A percentile compares a stretch with the other conserved stretches of the same genome.
Evolutionary conservation across 1,139 yeast genomes (phyloP).

Genomic region (Suhomyces anneliseae): DNA sequence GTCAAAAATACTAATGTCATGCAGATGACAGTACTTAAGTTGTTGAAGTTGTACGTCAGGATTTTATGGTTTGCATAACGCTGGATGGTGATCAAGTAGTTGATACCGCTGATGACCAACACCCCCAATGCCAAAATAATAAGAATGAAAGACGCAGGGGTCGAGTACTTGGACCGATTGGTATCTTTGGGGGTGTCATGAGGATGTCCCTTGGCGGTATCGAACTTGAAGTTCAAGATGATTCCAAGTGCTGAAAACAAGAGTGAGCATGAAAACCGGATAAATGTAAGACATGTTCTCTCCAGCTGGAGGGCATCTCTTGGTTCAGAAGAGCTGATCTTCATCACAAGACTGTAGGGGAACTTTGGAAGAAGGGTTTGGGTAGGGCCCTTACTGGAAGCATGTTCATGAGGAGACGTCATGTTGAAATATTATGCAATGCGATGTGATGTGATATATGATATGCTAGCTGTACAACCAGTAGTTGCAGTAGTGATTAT

Average conservation of each 20-base stretch:
- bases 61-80: constrained; percentile 47
- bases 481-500: too few species aligned
- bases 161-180: constrained; percentile 24
- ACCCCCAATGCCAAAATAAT: constrained; percentile 42
- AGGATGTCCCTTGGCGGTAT: constrained; percentile 24
- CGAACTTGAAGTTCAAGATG: constrained; percentile 49
- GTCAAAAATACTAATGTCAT: constrained; percentile 41
- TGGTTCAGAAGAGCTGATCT: constrained; percentile 54
- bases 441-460: too few species aligned
- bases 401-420: not conserved
- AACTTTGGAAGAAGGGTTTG: constrained; percentile 7
- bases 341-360: constrained; percentile 33
- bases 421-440: not conserved
- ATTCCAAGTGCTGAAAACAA: constrained; percentile 55
- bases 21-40: constrained; percentile 38
- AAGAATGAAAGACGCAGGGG: constrained; percentile 39
- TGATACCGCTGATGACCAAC: constrained; percentile 40
- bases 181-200: constrained; percentile 5
- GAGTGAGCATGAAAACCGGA: constrained; percentile 51
- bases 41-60: constrained; percentile 39
- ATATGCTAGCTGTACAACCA: too few species aligned
- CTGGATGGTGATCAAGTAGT: constrained; percentile 48
- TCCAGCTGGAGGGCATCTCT: constrained; percentile 64
- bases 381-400: not conserved
- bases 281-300: constrained; percentile 54